Conservation (phyloP, 1,284 basidiomycete species). For the Ustilago crameri region DNA sequence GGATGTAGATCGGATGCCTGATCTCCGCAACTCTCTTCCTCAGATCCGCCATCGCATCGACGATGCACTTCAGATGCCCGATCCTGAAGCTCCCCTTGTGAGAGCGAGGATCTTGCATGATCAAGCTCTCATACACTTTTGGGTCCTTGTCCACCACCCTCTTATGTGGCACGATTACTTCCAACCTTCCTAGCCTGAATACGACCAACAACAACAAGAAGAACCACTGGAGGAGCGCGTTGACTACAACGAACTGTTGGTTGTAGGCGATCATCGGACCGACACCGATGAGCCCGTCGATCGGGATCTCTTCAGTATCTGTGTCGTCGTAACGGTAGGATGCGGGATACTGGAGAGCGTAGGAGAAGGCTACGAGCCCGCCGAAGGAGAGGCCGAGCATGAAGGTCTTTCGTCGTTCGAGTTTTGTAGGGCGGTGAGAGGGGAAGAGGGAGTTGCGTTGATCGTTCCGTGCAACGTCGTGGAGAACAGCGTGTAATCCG, state of each 20-base stretch:
- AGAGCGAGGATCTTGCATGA: slow-evolving; percentile 61
- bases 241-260: slow-evolving; percentile 36
- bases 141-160: slow-evolving; percentile 64
- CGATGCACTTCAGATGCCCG: slow-evolving; percentile 57
- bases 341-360: slow-evolving; percentile 59
- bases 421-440: slow-evolving; percentile 30
- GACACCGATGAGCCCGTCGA: slow-evolving; percentile 61
- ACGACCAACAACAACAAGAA: slow-evolving; percentile 15
- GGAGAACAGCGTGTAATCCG: slow-evolving; percentile 57
- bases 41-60: slow-evolving; percentile 45
- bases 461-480: slow-evolving; percentile 59
- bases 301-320: slow-evolving; percentile 54
- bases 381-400: slow-evolving; percentile 65
- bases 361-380: slow-evolving; percentile 58
- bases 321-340: slow-evolving; percentile 51
- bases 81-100: slow-evolving; percentile 64
- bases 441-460: slow-evolving; percentile 33
- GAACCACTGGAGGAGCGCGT: slow-evolving; percentile 15
- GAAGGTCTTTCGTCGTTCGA: slow-evolving; percentile 59
- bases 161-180: slow-evolving; percentile 64
- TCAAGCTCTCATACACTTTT: slow-evolving; percentile 63
- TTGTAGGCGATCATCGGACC: slow-evolving; percentile 63
- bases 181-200: slow-evolving; percentile 43
- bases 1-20: slow-evolving; percentile 56
- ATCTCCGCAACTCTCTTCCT: slow-evolving; percentile 37